Base-by-base conservation (phyloP, 805 yeast genomes). In the Sugiyamaella mastotermitis region DNA sequence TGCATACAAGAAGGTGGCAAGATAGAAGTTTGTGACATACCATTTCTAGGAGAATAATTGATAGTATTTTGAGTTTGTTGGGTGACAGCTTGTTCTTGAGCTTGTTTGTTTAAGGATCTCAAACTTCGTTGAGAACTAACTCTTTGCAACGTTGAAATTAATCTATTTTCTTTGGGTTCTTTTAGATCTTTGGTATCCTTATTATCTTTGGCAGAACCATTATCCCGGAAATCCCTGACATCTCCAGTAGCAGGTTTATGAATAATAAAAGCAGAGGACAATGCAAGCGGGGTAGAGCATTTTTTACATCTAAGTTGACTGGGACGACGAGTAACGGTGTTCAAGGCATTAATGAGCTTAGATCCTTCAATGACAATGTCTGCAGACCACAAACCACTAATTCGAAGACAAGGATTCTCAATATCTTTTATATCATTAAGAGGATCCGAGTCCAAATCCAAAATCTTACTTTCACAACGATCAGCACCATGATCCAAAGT, bases 181-280 rank as follows among this genome's bases (percentile, higher is more conserved):
- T n/a, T 18, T 20, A 8, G 5, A n/a, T 20, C 24, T 14, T 17
- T 31, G 18, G 9, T 13, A 7, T n/a, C 15, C 13, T n/a, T 18
- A 22, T 13, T n/a, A n/a, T 20, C 24, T 14, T 17, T 31, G 13
- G 33, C 24, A 17, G 33, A 17, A 10, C 33, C 33, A 23, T 10
- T n/a, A 10, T 23, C 26, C n/a, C n/a, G n/a, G n/a, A n/a, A n/a
- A n/a, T n/a, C n/a, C n/a, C n/a, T n/a, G n/a, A n/a, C n/a, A n/a
- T n/a, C n/a, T n/a, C n/a, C n/a, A n/a, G n/a, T n/a, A 38, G 95
- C 88, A 14, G 79, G 78, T 2, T 64, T 67, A 60, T 88, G 95
- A 16, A 65, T 57, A 21, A 83, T 73, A 40, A 82, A 71, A 13
- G 80, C 73, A 2, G 71, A 58, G 1, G 83, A 74, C 14, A 69